Evolutionary conservation across 2,329 filamentous ascomycete species (phyloP).

Genomic region (Penicillium concentricum): DNA sequence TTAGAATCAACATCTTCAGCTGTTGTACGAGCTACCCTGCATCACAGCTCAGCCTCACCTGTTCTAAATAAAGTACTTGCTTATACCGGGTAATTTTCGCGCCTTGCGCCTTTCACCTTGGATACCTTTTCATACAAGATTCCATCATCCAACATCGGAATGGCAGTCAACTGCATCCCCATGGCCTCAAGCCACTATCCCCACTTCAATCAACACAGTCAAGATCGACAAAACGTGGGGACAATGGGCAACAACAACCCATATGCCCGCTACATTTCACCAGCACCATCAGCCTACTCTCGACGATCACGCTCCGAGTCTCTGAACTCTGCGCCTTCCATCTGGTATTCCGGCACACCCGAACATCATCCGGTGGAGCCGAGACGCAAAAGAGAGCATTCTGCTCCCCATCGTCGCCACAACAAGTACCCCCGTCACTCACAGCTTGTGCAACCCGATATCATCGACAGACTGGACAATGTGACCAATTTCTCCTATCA

Average conservation of each 20-base stretch:
- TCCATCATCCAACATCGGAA: background rate
- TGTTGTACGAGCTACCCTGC: conserved; percentile 12
- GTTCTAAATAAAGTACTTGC: conserved; percentile 1
- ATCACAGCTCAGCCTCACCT: conserved; percentile 12
- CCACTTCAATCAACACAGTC: conserved; percentile 15
- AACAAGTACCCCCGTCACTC: conserved; percentile 23
- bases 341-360: conserved; percentile 25
- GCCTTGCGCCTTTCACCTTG: background rate
- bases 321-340: conserved; percentile 20
- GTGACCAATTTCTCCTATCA: conserved; percentile 69
- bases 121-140: background rate
- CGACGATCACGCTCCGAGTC: conserved; percentile 24
- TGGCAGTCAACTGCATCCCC: conserved; percentile 22
- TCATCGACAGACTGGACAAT: conserved; percentile 76
- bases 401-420: conserved; percentile 18
- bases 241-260: conserved; percentile 25
- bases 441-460: conserved; percentile 62
- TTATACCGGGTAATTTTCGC: conserved; percentile 10
- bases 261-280: conserved; percentile 29
- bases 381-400: conserved; percentile 16
- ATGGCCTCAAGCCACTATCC: conserved; percentile 26
- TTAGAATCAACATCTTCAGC: background rate
- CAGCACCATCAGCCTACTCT: conserved; percentile 18
- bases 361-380: conserved; percentile 30
- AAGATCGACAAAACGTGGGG: conserved; percentile 8